Evolutionary conservation across 73 alveolate species (phyloP).

Genomic region (Paramecium pentaurelia): DNA sequence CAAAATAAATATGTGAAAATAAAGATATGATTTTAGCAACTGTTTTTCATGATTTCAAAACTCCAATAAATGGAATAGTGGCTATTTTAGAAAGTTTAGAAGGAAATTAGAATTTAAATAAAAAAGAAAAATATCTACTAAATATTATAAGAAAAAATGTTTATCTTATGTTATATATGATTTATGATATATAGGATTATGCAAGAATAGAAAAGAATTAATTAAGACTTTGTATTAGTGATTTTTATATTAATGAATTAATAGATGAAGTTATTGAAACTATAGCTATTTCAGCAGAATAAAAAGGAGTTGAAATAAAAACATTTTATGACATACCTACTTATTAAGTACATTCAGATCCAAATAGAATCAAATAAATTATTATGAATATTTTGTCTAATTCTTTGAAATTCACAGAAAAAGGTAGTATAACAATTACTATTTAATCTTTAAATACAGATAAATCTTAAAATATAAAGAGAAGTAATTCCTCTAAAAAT

Average conservation of each 20-base stretch:
- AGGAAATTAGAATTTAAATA: background rate
- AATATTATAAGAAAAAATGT: constrained; percentile 27
- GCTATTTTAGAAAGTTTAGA: constrained; percentile 16
- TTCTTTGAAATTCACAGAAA: constrained; percentile 46
- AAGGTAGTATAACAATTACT: constrained; percentile 40
- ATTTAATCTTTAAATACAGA: constrained; percentile 17
- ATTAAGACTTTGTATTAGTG: background rate
- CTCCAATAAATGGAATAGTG: constrained; percentile 61
- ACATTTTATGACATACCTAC: constrained; percentile 5
- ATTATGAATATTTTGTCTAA: constrained; percentile 39
- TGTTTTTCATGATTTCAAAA: constrained; percentile 55
- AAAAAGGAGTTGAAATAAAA: constrained; percentile 13
- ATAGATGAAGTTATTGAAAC: constrained; percentile 31
- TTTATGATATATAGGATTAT: constrained; percentile 52
- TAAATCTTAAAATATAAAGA: background rate
- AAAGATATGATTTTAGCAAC: constrained; percentile 46
- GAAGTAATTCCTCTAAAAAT: background rate
- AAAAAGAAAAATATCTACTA: background rate
- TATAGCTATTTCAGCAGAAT: background rate
- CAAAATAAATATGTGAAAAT: background rate
- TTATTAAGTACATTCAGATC: constrained; percentile 8
- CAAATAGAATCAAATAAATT: constrained; percentile 50
- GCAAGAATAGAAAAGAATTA: constrained; percentile 38
- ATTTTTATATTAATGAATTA: background rate
- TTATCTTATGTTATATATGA: constrained; percentile 49